Evolutionary conservation across 2,329 filamentous ascomycete genomes (phyloP), one percentile per base, ranked within the genome.

Genomic region (Colletotrichum tropicicola): DNA sequence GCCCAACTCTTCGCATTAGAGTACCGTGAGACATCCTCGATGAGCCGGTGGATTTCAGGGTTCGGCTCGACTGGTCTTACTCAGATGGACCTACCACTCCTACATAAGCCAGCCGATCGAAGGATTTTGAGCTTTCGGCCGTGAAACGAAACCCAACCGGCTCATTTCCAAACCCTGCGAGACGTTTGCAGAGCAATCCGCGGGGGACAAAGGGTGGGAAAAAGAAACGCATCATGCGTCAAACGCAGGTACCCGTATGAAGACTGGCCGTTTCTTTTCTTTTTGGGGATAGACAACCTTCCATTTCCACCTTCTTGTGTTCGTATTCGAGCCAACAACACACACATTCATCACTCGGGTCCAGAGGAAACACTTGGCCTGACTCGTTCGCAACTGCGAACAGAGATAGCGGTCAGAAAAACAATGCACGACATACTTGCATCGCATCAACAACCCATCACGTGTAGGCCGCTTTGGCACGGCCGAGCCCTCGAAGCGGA

Each of bases 361-460:
- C 13, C 41, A 45, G 17, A 35, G 52, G 5, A 53, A 28, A n/a
- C n/a, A 17, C 8, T 41, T 17, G 37, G 17, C 17, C 37, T 45
- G 23, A 5, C 15, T 25, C 23, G 15, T n/a, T 13, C 43, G 43
- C 12, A 45, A 13, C 15, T 19, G 43, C 43, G 43, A 45, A 17
- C 6, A 8, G 32, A 64, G 43, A 64, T 32, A 21, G 41, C 27
- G 15, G 32, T 21, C 13, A 23, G 15, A 21, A 45, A 58, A 60
- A 43, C 12, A 32, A 57, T 52, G 64, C 65, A 56, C 37, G 54
- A 52, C 65, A 65, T 60, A 55, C 48, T 45, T 60, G 54, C 60
- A 53, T 56, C 39, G 54, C 65, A 67, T 55, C 27, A 19, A 44
- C 28, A 17, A 8, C 15, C 17, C 30, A 52, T 67, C 65, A 67